Base-by-base conservation (phyloP, 352 stramenopile species). In the Phytopythium delawarense region DNA sequence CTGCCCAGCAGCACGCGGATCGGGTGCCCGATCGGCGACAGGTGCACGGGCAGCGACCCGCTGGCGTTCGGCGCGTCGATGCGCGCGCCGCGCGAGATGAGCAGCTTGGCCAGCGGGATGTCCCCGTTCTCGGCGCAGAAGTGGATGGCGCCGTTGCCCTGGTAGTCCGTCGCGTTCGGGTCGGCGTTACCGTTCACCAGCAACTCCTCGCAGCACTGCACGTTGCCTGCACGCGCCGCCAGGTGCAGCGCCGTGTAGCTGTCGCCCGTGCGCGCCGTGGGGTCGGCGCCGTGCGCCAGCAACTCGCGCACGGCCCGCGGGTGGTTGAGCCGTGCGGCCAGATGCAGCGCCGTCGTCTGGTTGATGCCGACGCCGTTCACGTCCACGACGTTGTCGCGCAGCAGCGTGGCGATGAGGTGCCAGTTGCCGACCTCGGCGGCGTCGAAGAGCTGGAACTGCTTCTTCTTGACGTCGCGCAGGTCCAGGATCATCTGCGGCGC, bases 391-490 rank as follows among this genome's bases (percentile, higher is more conserved):
- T 93, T 93, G 63, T 95, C 85, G 16, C 80, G 74, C 46, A 95
- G 64, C 25, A 95, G 61, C 30, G 84, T 95, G 2, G 82, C 76
- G 62, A 95, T 91, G 13, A 93, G 59, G 60, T 92, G 84, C 74
- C 75, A 88, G 57, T 95, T 93, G 66, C 86, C 86, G 39, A 93
- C 78, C 76, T 95, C 86, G 0, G 84, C 86, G 0, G 86, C 86
- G 63, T 95, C 86, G 49, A 93, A 95, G 20, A 95, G 70, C 65
- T 95, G 86, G 59, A 95, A 91, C 59, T 95, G 86, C 74, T 95
- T 95, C 72, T 95, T 92, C 70, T 92, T 92, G 7, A 95, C 79
- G 49, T 95, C 84, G 59, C 86, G 72, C 60, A 95, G 52, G 57
- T 95, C 86, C 51, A 95, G 62, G 59, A 91, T 95, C 76, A 91